Percentiles rank a stretch among this genome's conserved stretches.
phyloP scores from a whole-genome alignment of 257 asterid species.

The Avicennia marina region DNA sequence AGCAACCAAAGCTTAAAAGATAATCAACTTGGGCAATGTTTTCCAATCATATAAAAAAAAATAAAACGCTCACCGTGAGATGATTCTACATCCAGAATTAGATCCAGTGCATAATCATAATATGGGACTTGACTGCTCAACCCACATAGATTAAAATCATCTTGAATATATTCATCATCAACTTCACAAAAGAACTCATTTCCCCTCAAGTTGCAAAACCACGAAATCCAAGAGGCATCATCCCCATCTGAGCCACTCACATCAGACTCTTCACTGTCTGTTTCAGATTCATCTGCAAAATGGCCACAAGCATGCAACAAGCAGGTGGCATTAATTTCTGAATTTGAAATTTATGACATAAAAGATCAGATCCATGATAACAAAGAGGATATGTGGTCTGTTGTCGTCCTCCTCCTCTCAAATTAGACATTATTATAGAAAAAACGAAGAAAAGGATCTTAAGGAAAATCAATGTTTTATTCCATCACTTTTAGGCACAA shows the following conservation, averaged over 20 bases:
- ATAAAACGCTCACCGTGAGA: too few species aligned
- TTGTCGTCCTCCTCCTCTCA: not conserved
- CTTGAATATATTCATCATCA: conserved; percentile 96
- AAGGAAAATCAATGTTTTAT: not conserved
- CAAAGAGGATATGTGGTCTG: not conserved
- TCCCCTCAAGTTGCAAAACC: conserved; percentile 99
- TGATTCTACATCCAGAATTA: conserved; percentile 87
- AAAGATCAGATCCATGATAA: too few species aligned
- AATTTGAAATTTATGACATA: too few species aligned
- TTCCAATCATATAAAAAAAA: too few species aligned
- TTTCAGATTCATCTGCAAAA: conserved; percentile 86
- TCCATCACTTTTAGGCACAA: not conserved
- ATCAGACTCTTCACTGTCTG: conserved; percentile 96
- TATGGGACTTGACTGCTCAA: conserved; percentile 95
- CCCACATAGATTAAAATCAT: conserved; percentile 95
- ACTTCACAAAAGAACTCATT: conserved; percentile 97
- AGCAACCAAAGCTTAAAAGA: too few species aligned
- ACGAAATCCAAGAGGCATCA: conserved; percentile 95
- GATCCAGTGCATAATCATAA: conserved; percentile 94
- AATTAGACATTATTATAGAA: not conserved
- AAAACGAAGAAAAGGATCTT: not conserved
- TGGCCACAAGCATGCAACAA: conserved; percentile 7
- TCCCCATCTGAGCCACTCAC: conserved; percentile 99
- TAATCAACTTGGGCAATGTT: too few species aligned
- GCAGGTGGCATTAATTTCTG: too few species aligned